A percentile compares a stretch with the other conserved stretches of the same genome.
Conservation (phyloP, 495 filamentous ascomycete genomes). For the Lasiosphaeria hispida region DNA sequence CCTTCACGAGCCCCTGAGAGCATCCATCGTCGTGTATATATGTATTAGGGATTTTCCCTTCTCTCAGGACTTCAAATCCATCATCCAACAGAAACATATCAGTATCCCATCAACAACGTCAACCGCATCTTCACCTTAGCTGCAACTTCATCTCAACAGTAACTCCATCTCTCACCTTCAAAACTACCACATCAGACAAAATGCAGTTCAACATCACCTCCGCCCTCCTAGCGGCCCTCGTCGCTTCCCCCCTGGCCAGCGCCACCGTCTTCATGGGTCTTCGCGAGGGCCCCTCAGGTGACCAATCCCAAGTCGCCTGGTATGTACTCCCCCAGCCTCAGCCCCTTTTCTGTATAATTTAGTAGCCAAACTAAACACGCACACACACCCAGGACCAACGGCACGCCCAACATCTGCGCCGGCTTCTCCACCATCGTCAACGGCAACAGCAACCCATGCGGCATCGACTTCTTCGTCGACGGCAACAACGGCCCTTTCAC, state of each 20-base stretch:
- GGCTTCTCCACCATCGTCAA: not conserved
- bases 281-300: not conserved
- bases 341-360: no score
- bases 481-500: constrained; percentile 3
- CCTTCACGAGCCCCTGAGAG: no score
- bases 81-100: no score
- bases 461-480: constrained; percentile 2
- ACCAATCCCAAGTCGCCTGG: constrained; percentile 4
- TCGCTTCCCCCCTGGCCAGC: not conserved
- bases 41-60: no score
- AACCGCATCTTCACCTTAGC: no score
- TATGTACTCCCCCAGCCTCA: not conserved
- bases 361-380: not conserved
- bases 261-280: constrained; percentile 1
- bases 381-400: not conserved
- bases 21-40: no score
- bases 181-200: no score
- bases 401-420: constrained; percentile 3
- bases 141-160: no score
- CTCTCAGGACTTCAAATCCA: no score
- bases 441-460: constrained; percentile 7
- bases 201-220: not conserved
- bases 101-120: no score
- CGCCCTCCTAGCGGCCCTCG: not conserved
- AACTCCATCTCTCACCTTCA: no score